phyloP scores from a whole-genome alignment of 495 filamentous ascomycete genomes.

The Penicillium parvum region DNA sequence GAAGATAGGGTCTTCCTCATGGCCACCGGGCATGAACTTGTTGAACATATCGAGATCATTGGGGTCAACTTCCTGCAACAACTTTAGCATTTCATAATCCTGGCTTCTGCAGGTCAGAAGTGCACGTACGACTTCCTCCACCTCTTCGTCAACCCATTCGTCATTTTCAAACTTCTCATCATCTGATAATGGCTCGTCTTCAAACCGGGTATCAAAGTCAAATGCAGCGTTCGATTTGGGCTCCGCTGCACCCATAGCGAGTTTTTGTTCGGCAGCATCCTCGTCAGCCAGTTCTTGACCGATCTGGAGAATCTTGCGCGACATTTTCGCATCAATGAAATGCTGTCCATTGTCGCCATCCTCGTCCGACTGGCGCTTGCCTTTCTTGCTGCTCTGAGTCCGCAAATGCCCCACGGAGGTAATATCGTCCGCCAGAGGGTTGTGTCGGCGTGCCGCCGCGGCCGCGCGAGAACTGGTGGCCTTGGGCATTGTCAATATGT shows the following conservation, averaged over 20 bases:
- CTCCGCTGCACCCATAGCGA: constrained; percentile 18
- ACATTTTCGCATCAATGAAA: constrained; percentile 81
- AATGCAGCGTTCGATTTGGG: constrained; percentile 56
- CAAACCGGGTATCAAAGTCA: constrained; percentile 57
- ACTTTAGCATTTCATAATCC: constrained; percentile 10
- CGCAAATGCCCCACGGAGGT: constrained; percentile 58
- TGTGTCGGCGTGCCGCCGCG: constrained; percentile 52
- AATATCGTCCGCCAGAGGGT: constrained; percentile 70
- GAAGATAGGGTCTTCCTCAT: constrained; percentile 48
- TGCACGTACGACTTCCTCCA: constrained; percentile 61
- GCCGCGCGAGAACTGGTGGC: constrained; percentile 37
- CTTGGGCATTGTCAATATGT: constrained; percentile 40
- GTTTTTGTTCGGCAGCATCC: constrained; percentile 51
- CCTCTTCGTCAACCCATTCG: constrained; percentile 62
- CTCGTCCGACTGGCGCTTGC: constrained; percentile 53
- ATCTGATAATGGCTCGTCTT: constrained; percentile 49
- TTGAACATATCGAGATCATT: constrained; percentile 86
- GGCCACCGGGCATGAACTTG: constrained; percentile 67
- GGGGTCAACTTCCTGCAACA: constrained; percentile 71
- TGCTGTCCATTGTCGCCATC: constrained; percentile 59
- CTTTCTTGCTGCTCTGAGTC: constrained; percentile 48
- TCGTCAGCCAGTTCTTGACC: constrained; percentile 80
- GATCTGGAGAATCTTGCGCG: constrained; percentile 80
- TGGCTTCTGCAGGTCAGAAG: background rate
- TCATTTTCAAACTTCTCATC: constrained; percentile 55